phyloP scores from a whole-genome alignment of 352 stramenopile species.

The Pythium dissimile region DNA sequence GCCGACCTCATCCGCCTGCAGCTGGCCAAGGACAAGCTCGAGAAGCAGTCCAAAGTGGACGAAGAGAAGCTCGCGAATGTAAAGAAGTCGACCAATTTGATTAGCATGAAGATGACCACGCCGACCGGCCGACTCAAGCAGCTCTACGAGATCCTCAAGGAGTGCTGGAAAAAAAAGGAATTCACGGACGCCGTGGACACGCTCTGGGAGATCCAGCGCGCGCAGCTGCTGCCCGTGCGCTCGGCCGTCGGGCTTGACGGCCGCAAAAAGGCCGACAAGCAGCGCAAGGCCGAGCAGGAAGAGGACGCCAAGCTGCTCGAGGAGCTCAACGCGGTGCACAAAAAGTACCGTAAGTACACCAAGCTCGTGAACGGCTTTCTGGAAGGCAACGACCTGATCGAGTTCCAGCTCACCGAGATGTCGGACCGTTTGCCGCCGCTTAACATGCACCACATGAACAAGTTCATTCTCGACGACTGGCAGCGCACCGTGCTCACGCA shows the following conservation, averaged over 20 bases:
- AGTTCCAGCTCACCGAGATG: slow-evolving; percentile 87
- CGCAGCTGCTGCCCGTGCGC: slow-evolving; percentile 53
- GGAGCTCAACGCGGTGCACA: slow-evolving; percentile 73
- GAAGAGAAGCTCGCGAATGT: slow-evolving; percentile 87
- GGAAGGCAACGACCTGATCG: slow-evolving; percentile 67
- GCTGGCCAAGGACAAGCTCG: slow-evolving; percentile 81
- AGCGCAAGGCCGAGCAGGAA: slow-evolving; percentile 67
- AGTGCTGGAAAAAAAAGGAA: slow-evolving; percentile 84
- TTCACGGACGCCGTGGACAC: slow-evolving; percentile 83
- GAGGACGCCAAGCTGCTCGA: slow-evolving; percentile 62
- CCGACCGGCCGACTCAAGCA: slow-evolving; percentile 77
- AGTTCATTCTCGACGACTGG: slow-evolving; percentile 96
- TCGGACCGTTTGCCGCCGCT: slow-evolving; percentile 78
- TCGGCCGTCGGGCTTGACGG: slow-evolving; percentile 30
- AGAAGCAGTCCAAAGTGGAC: slow-evolving; percentile 86
- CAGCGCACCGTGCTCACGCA: slow-evolving; percentile 94
- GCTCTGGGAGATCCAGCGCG: slow-evolving; percentile 85
- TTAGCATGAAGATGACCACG: slow-evolving; percentile 87
- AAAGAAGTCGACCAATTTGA: slow-evolving; percentile 76
- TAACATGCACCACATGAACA: slow-evolving; percentile 91
- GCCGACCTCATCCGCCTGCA: slow-evolving; percentile 85
- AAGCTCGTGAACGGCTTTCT: slow-evolving; percentile 75
- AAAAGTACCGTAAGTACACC: slow-evolving; percentile 87
- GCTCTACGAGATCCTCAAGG: slow-evolving; percentile 81
- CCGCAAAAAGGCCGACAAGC: slow-evolving; percentile 70